Base-by-base conservation (phyloP, 768 basidiomycete genomes). In the Tylopilus vinaceipallidus region DNA sequence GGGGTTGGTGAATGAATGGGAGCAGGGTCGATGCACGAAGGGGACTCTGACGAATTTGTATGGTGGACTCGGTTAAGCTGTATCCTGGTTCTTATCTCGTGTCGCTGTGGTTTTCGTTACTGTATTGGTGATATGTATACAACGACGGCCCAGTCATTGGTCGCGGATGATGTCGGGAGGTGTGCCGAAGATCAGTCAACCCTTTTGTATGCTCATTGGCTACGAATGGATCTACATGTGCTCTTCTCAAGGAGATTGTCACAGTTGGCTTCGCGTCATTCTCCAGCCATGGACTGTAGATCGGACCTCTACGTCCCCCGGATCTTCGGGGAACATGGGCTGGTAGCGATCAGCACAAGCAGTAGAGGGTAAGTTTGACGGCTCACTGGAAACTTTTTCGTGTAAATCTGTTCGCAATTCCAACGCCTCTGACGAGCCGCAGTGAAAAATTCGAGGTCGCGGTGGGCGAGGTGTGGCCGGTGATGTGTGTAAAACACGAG, bases 401-500 rank as follows among this genome's bases (percentile, higher is more conserved):
- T 82, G 5, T 90, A 60, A 19, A 94, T 76, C 59, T 86, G 72
- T 55, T 88, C 79, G 53, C 87, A 89, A 5, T 53, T 54, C 95
- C 93, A 95, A 0, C 88, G 88, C 8, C 69, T 65, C 30, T 65
- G 66, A 29, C 70, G 61, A 3, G 89, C 91, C 58, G 78, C 81
- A 9, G 61, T 60, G 60, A 98, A 93, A 66, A 95, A 97, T 3
- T 78, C 76, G 73, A 94, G 80, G 60, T 97, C 94, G 12, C 84
- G 79, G 48, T 88, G 74, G 1, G 90, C 90, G 8, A 92, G 76
- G 51, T 87, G 86, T 0, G 94, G 94, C 0, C 88, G 78, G 57
- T 97, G 93, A 53, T 95, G 92, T 0, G 87, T 86, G 65, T 88
- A 94, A 68, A 97, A 95, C 1, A 93, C 89, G 1, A 95, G 80